phyloP scores from a whole-genome alignment of 1,284 basidiomycete species.

The Testicularia cyperi region DNA sequence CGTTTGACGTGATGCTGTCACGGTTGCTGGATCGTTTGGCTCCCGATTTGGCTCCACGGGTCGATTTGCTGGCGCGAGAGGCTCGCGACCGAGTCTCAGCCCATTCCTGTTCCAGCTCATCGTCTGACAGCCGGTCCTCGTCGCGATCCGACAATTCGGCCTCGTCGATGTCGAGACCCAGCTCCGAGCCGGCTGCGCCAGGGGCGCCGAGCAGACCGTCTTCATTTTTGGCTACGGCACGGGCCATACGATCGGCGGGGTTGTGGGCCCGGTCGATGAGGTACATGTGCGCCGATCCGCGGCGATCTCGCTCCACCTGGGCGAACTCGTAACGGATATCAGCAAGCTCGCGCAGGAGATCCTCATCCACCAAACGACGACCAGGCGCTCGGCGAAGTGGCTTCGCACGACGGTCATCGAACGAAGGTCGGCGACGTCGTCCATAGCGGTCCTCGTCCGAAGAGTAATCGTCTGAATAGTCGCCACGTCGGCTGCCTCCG shows the following conservation, averaged over 20 bases:
- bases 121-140: constrained; percentile 1
- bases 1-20: constrained; percentile 21
- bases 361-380: constrained; percentile 47
- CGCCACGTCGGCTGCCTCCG: constrained; percentile 6
- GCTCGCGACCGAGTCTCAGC: constrained; percentile 18
- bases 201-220: constrained; percentile 6
- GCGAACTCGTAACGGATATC: constrained; percentile 42
- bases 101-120: constrained; percentile 20
- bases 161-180: constrained; percentile 17
- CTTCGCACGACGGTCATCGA: constrained; percentile 4
- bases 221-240: constrained; percentile 32
- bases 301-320: constrained; percentile 28
- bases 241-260: constrained; percentile 42
- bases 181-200: constrained; percentile 7
- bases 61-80: not conserved
- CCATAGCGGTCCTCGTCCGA: constrained; percentile 23
- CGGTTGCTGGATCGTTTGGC: constrained; percentile 14
- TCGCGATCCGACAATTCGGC: constrained; percentile 12
- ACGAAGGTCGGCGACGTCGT: constrained; percentile 5
- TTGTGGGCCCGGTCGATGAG: constrained; percentile 50
- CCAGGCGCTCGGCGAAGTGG: constrained; percentile 19
- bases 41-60: too few relatives aligned
- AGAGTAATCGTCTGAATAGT: constrained; percentile 20
- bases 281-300: constrained; percentile 45
- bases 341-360: constrained; percentile 50